Base-by-base conservation (phyloP, 2,329 filamentous ascomycete genomes). In the Lasiodiplodia sp. region DNA sequence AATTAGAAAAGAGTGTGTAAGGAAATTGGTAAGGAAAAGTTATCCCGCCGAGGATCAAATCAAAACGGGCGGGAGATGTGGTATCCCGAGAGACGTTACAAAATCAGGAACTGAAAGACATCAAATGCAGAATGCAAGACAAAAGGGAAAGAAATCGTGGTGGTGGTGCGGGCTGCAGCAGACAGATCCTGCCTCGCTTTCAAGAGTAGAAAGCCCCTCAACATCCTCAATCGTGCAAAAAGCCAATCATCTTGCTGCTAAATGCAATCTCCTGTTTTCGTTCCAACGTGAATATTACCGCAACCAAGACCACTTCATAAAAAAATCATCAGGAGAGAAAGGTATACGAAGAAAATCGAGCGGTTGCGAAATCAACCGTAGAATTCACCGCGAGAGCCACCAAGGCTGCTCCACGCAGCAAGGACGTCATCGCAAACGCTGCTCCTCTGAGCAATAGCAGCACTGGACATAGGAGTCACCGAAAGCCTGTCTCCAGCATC, bases 381-480 rank as follows among this genome's bases (percentile, higher is more conserved):
- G 38, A 34, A 62, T 12, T 62, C 58, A 11, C 40, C 58, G 40
- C 58, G 58, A 4, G 58, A 62, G 47, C 82, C 82, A 8, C 83
- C 83, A 28, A 84, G 70, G 68, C 79, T 82, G 12, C 80, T 80
- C 82, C 82, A 84, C 18, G 82, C 82, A 67, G 81, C 81, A 34
- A 84, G 72, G 8, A 84, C 80, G 70, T 84, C 83, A 38, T 83
- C 82, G 52, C 80, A 81, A 4, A 83, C 81, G 69, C 81, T 83
- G 57, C 76, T 78, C 18, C 77, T 68, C 21, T 72, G 37, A 6
- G 52, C 64, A 53, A 65, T 55, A n/a, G 31, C 62, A n/a, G 51
- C 31, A 10, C 14, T 44, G 14, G 64, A 31, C 21, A 62, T 34
- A 8, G 56, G 44, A 2, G 60, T n/a, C 44, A 52, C 49, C 1